Evolutionary conservation across 2,329 filamentous ascomycete genomes (phyloP).

Genomic region (Penicillium sp.): DNA sequence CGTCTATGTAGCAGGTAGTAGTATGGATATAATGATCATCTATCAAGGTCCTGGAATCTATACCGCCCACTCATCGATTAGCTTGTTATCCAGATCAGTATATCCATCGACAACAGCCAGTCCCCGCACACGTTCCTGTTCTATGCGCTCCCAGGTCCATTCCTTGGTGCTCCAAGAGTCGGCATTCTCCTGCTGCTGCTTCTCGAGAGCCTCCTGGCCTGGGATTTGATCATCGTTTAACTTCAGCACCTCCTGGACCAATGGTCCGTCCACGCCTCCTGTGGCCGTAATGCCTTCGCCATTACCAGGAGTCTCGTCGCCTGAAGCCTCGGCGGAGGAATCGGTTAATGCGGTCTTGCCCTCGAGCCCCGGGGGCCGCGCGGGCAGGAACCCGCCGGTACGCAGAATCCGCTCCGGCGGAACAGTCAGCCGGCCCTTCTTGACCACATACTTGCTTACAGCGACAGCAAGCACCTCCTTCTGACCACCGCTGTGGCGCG

Average conservation of each 20-base stretch:
- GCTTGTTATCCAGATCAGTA: conserved; percentile 49
- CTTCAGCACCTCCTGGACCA: conserved; percentile 38
- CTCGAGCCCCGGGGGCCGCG: conserved; percentile 57
- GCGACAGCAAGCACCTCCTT: conserved; percentile 67
- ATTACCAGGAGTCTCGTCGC: conserved; percentile 32
- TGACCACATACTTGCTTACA: conserved; percentile 77
- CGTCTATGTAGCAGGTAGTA: not conserved
- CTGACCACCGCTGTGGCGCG: conserved; percentile 46
- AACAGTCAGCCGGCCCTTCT: conserved; percentile 76
- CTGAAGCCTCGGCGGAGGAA: conserved; percentile 26
- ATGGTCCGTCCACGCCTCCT: conserved; percentile 34
- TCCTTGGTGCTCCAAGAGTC: conserved; percentile 38
- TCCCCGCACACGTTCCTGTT: conserved; percentile 55
- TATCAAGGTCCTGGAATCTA: not conserved
- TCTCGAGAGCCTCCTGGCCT: conserved; percentile 27
- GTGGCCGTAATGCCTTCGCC: conserved; percentile 35
- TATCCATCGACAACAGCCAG: conserved; percentile 55
- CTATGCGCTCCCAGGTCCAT: conserved; percentile 61
- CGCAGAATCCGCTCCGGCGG: conserved; percentile 73
- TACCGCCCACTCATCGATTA: conserved; percentile 49
- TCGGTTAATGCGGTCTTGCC: conserved; percentile 21
- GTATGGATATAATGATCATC: not conserved
- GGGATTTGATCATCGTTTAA: conserved; percentile 32
- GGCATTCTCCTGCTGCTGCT: conserved; percentile 31
- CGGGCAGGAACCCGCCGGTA: conserved; percentile 69